Evolutionary conservation across 441 rosid genomes (phyloP).

Genomic region (Erodium texanum): DNA sequence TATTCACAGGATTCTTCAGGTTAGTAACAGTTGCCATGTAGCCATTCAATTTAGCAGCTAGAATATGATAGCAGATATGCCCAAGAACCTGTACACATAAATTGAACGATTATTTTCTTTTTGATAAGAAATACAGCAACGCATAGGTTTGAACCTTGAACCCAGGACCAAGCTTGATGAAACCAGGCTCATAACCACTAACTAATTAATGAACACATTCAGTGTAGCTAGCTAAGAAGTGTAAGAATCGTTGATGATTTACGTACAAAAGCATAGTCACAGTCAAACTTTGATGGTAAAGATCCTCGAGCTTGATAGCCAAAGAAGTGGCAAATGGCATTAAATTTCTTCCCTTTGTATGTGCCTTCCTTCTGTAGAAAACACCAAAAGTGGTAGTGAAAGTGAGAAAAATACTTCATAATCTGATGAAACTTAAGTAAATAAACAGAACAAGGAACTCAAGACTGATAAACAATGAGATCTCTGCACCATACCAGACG

Average conservation of each 20-base stretch:
- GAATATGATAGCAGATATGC: conserved; percentile 81
- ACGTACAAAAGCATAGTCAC: conserved; percentile 93
- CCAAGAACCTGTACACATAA: conserved; percentile 76
- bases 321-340: conserved; percentile 93
- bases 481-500: conserved; percentile 50
- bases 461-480: not conserved
- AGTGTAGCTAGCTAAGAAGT: not conserved
- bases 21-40: conserved; percentile 93
- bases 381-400: conserved; percentile 12
- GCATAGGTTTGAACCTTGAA: not conserved
- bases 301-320: conserved; percentile 99
- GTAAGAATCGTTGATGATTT: not conserved
- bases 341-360: conserved; percentile 92
- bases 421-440: not conserved
- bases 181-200: not conserved
- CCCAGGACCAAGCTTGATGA: not conserved
- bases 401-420: conserved; percentile 2
- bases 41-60: conserved; percentile 94
- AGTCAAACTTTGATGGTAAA: conserved; percentile 88
- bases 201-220: not conserved
- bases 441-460: not conserved
- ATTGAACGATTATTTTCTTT: not conserved
- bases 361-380: conserved; percentile 81
- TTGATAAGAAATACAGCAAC: not conserved
- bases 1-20: conserved; percentile 81